Evolutionary conservation across 305 asterid species (phyloP).

Genomic region (Solanum hybrid): DNA sequence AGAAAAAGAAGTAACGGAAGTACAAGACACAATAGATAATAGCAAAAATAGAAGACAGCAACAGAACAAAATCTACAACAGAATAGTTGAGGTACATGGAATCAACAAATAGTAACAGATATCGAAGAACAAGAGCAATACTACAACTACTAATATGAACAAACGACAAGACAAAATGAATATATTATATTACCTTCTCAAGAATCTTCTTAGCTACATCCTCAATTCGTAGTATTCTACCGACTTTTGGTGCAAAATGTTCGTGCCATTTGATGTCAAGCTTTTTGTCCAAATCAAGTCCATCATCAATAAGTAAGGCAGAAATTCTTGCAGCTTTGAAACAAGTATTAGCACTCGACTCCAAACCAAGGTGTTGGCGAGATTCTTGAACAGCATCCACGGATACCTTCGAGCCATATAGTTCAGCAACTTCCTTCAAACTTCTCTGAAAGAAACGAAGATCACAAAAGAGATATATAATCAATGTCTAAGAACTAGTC

Average conservation of each 20-base stretch:
- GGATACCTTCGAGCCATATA: conserved; percentile 56
- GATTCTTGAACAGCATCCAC: conserved; percentile 60
- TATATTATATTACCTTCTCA: conserved; percentile 41
- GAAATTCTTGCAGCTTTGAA: conserved; percentile 60
- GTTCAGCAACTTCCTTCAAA: conserved; percentile 61
- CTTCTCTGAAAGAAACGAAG: conserved; percentile 45
- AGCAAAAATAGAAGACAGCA: not conserved
- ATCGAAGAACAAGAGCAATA: not conserved
- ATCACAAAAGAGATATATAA: not conserved
- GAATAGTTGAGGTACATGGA: not conserved
- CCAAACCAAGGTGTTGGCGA: conserved; percentile 54
- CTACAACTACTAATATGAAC: not conserved
- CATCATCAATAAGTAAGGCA: conserved; percentile 75
- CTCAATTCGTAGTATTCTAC: conserved; percentile 79
- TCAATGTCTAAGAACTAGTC: not conserved
- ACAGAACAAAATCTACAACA: not conserved
- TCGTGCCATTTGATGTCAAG: conserved; percentile 60
- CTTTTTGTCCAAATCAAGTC: conserved; percentile 56
- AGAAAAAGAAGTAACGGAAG: not conserved
- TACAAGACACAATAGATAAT: not conserved
- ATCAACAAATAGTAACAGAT: not conserved
- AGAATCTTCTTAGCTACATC: conserved; percentile 67
- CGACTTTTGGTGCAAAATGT: conserved; percentile 51
- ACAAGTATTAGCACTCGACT: conserved; percentile 54
- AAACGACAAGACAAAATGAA: not conserved